Percentiles rank a stretch among this genome's conserved stretches.
Evolutionary conservation across 257 asterid species (phyloP).

Genomic region (Petrea volubilis): DNA sequence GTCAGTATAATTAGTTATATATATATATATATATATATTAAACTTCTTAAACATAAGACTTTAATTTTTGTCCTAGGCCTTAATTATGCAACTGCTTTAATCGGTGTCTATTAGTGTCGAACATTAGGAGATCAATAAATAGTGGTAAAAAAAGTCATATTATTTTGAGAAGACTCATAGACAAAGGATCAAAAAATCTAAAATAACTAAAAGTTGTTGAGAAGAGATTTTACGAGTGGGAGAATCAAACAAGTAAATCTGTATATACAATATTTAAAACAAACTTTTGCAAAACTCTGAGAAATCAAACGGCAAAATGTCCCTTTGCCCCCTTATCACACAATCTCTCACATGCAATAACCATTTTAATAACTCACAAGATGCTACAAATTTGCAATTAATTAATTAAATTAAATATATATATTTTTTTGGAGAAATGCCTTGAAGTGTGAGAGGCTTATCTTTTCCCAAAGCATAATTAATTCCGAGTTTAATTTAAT

Average conservation of each 20-base stretch:
- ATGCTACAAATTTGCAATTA: slow-evolving; percentile 32
- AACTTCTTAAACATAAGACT: too few species aligned
- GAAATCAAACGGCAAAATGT: slow-evolving; percentile 32
- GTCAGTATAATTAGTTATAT: too few species aligned
- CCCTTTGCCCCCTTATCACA: slow-evolving; percentile 36
- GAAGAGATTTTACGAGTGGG: not conserved
- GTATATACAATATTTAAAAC: not conserved
- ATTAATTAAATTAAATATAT: slow-evolving; percentile 7
- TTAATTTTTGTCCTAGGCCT: too few species aligned
- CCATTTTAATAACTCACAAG: slow-evolving; percentile 29
- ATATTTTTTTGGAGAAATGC: slow-evolving; percentile 25
- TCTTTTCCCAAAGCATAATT: slow-evolving; percentile 41
- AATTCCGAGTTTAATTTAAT: slow-evolving; percentile 22
- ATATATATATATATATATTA: too few species aligned
- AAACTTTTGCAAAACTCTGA: not conserved
- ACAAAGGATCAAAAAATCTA: too few species aligned
- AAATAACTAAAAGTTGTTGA: too few species aligned
- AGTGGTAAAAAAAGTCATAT: too few species aligned
- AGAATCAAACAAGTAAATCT: slow-evolving; percentile 12
- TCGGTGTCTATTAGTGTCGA: too few species aligned
- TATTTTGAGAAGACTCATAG: too few species aligned
- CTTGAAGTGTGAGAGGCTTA: slow-evolving; percentile 29
- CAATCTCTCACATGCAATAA: slow-evolving; percentile 44
- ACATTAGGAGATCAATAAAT: too few species aligned
- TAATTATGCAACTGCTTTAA: too few species aligned